Conservation (phyloP, 176 grass and related monocot genomes). For the Zoysia japonica region DNA sequence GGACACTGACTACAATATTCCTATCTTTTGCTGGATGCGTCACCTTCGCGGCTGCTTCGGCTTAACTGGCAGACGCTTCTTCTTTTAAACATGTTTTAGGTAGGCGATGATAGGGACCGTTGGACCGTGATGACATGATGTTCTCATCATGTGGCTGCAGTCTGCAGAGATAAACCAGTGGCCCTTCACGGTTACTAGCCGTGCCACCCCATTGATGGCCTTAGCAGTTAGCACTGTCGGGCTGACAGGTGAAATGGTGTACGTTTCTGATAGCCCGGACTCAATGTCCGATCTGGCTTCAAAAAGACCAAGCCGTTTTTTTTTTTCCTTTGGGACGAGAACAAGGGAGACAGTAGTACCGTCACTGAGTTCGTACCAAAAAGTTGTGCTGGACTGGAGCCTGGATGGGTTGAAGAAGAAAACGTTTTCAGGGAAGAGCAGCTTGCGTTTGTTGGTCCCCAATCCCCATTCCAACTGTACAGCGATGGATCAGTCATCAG, state of each 20-base stretch:
- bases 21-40: neutral
- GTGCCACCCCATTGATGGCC: neutral
- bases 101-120: neutral
- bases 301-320: no score
- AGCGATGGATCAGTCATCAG: conserved; percentile 2
- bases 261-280: neutral
- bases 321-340: no score
- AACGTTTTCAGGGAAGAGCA: neutral
- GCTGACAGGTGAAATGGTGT: neutral
- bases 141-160: neutral
- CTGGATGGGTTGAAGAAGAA: neutral
- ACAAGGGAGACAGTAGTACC: no score
- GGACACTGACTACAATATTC: neutral
- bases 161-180: neutral
- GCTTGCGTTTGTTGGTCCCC: neutral
- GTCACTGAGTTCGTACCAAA: no score
- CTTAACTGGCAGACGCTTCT: conserved; percentile 5
- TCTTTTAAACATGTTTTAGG: neutral
- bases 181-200: neutral
- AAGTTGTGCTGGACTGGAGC: no score
- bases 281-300: neutral
- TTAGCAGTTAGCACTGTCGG: neutral
- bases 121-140: neutral
- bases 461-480: neutral
- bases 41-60: neutral